Evolutionary conservation across 495 filamentous ascomycete genomes (phyloP), one percentile per base, ranked within the genome.

Genomic region (Penicillium ucsense): DNA sequence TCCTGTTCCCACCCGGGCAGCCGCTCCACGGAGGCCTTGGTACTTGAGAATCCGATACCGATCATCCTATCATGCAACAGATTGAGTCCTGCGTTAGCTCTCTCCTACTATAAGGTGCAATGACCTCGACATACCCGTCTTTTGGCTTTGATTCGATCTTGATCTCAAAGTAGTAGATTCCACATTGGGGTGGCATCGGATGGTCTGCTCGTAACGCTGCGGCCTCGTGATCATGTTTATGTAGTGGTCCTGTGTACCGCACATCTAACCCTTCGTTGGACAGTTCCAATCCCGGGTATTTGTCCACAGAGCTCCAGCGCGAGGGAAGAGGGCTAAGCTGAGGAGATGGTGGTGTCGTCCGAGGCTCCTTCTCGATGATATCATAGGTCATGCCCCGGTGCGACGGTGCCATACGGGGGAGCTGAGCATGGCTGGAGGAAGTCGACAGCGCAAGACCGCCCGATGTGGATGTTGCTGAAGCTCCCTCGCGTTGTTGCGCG

Each of bases 91-190:
- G 32, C 4, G 31, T 36, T 45, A 31, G 34, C 3, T 36, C 28
- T 6, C 12, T 41, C 20, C 0, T 8, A 6, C 31, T 31, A 5
- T 8, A 20, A 20, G 20, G 20, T 20, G 20, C 20, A 20, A 20
- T 20, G 20, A 20, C 20, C 4, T 9, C 2, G 10, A 75, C 86
- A 49, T 77, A 94, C 89, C 89, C 88, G 56, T 95, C 91, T 67
- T 87, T 85, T 52, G 84, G 85, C 55, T 84, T 86, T 3, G 85
- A 83, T 38, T 90, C 63, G 44, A 99, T 81, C n/a, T 81, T 85
- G 8, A 95, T 80, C 71, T 99, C 92, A 64, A 85, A 99, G 63
- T 99, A 99, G 66, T 95, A 97, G 46, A 98, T 84, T 0, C 92
- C 92, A 54, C 85, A 89, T 63, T 94, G 82, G 40, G 82, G 75